Evolutionary conservation across 352 stramenopile genomes (phyloP).

Genomic region (Pythium phragmitis): DNA sequence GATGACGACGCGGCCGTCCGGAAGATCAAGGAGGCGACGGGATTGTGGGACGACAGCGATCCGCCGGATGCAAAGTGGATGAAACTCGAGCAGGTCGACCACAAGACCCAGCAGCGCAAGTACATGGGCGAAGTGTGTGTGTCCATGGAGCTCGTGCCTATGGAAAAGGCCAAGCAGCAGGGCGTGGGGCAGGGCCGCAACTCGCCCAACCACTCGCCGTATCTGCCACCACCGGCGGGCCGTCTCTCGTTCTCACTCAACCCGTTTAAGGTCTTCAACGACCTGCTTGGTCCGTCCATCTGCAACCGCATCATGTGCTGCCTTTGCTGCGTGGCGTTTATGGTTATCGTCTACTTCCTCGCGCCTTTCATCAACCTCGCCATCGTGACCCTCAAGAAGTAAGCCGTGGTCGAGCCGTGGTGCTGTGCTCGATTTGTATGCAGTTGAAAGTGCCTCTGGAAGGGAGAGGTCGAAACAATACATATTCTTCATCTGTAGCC

Average conservation of each 20-base stretch:
- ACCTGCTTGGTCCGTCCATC: slow-evolving; percentile 85
- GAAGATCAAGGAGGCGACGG: slow-evolving; percentile 83
- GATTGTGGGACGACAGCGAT: slow-evolving; percentile 82
- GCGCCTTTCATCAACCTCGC: slow-evolving; percentile 83
- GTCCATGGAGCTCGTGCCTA: slow-evolving; percentile 86
- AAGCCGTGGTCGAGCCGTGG: not conserved
- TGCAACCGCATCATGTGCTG: slow-evolving; percentile 85
- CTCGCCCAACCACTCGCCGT: slow-evolving; percentile 92
- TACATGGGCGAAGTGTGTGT: slow-evolving; percentile 88
- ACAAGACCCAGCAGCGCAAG: slow-evolving; percentile 78
- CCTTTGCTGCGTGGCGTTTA: slow-evolving; percentile 83
- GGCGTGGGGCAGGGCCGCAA: slow-evolving; percentile 80
- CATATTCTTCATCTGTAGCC: not conserved
- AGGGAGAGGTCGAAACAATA: not conserved
- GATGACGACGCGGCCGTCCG: slow-evolving; percentile 77
- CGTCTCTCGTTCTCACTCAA: slow-evolving; percentile 91
- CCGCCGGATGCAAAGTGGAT: slow-evolving; percentile 83
- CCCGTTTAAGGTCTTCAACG: slow-evolving; percentile 89
- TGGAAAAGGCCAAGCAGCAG: slow-evolving; percentile 79
- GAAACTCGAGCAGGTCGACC: slow-evolving; percentile 78
- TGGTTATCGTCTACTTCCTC: slow-evolving; percentile 86
- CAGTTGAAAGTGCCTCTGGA: not conserved
- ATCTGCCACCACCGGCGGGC: slow-evolving; percentile 87
- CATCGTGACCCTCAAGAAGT: slow-evolving; percentile 64
- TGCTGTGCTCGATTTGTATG: not conserved